Percentiles rank a stretch among this genome's conserved stretches.
These are phyloP conservation scores for Escovopsis sp. DNA, from an alignment of 2,329 filamentous ascomycete genomes.

Conservation along the genomic window DNA sequence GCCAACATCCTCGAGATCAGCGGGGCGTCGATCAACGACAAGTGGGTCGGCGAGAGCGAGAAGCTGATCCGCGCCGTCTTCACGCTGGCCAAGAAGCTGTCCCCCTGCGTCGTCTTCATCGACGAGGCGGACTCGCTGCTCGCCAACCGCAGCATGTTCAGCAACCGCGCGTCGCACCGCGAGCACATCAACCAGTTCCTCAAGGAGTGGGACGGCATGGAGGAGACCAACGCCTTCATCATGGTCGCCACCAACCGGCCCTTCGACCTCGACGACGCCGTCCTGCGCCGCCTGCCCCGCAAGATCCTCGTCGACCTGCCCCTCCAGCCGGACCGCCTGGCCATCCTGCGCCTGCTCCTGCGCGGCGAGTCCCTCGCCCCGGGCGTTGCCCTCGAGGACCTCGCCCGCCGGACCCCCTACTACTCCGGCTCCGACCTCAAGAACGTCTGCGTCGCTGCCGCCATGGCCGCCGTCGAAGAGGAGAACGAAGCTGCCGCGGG, in stretches of 20 bases:
- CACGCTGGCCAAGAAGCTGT: slow-evolving; percentile 75
- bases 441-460: slow-evolving; percentile 66
- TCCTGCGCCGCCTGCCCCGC: slow-evolving; percentile 59
- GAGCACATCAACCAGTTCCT: slow-evolving; percentile 96
- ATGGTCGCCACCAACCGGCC: slow-evolving; percentile 97
- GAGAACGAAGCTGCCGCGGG: slow-evolving; percentile 34
- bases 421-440: slow-evolving; percentile 78
- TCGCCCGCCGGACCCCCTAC: slow-evolving; percentile 54
- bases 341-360: slow-evolving; percentile 58
- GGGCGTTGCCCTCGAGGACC: slow-evolving; percentile 42
- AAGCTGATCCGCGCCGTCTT: slow-evolving; percentile 93
- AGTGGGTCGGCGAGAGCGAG: slow-evolving; percentile 90
- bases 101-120: slow-evolving; percentile 88
- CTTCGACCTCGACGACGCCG: slow-evolving; percentile 83
- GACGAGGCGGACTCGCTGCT: slow-evolving; percentile 94
- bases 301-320: slow-evolving; percentile 62
- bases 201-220: slow-evolving; percentile 89
- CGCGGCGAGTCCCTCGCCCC: slow-evolving; percentile 47
- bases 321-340: slow-evolving; percentile 45
- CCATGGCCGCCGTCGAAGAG: slow-evolving; percentile 64
- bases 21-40: slow-evolving; percentile 85
- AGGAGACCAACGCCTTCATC: slow-evolving; percentile 72
- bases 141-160: slow-evolving; percentile 52
- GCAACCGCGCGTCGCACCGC: slow-evolving; percentile 55
- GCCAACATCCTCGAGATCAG: slow-evolving; percentile 73